These are phyloP conservation scores for Petasospora fabianii DNA, from an alignment of 1,139 yeast species.

Conservation along the genomic window DNA sequence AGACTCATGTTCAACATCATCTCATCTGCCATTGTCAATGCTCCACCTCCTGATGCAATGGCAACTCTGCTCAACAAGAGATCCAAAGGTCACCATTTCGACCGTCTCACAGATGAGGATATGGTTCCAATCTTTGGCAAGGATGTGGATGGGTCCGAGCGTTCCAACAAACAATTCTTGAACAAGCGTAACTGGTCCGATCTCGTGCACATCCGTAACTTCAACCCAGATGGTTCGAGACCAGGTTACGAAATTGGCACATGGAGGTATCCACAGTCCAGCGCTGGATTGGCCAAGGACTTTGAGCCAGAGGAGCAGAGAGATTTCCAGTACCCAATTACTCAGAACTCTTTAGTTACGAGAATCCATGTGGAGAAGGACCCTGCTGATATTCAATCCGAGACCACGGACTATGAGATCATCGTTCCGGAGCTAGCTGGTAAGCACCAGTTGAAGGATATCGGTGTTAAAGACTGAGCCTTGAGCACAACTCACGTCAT, in stretches of 20 bases:
- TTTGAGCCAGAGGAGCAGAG: conserved; percentile 23
- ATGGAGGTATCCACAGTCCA: conserved; percentile 31
- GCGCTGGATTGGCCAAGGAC: conserved; percentile 9
- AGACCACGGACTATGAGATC: conserved; percentile 63
- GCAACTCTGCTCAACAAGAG: conserved; percentile 65
- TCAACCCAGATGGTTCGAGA: conserved; percentile 22
- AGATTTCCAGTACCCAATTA: conserved; percentile 44
- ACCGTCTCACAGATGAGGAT: conserved; percentile 68
- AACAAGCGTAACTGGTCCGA: conserved; percentile 80
- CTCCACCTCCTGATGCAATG: conserved; percentile 90
- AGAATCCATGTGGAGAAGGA: conserved; percentile 72
- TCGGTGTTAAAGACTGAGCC: conserved; percentile 21
- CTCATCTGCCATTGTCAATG: conserved; percentile 84
- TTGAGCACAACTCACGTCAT: no score
- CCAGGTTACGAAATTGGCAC: conserved; percentile 29
- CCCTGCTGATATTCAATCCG: conserved; percentile 44
- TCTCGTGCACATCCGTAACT: conserved; percentile 40
- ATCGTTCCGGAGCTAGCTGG: conserved; percentile 56
- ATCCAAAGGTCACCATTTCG: conserved; percentile 65
- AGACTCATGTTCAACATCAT: conserved; percentile 78
- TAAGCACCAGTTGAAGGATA: conserved; percentile 16
- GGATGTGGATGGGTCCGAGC: conserved; percentile 55
- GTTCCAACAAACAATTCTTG: conserved; percentile 59
- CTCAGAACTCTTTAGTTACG: conserved; percentile 58
- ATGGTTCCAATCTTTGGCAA: conserved; percentile 64